phyloP scores from a whole-genome alignment of 257 asterid genomes.

The Plantago major region DNA sequence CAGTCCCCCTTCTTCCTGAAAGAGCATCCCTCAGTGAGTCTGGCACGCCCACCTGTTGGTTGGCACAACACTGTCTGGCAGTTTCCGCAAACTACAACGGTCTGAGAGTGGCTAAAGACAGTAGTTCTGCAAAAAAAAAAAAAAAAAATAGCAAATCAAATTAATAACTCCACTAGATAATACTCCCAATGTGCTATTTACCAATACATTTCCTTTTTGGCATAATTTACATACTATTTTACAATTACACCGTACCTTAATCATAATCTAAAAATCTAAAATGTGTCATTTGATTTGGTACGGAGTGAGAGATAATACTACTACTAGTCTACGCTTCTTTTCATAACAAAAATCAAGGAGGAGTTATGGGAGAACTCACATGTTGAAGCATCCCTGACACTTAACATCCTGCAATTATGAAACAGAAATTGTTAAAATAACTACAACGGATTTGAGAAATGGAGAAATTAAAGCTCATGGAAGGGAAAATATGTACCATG shows the following conservation, averaged over 20 bases:
- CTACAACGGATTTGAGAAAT: background rate
- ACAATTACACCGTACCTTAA: too few relatives aligned
- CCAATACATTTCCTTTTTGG: too few relatives aligned
- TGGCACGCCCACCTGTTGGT: conserved; percentile 15
- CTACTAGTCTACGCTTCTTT: too few relatives aligned
- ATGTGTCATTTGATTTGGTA: too few relatives aligned
- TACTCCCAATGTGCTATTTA: too few relatives aligned
- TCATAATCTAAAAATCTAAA: too few relatives aligned
- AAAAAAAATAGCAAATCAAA: too few relatives aligned
- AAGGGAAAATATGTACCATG: background rate
- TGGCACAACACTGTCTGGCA: conserved; percentile 18
- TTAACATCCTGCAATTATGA: conserved; percentile 10
- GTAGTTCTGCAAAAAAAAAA: background rate
- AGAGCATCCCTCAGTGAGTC: conserved; percentile 18
- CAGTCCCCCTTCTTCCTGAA: conserved; percentile 12
- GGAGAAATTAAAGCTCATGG: too few relatives aligned
- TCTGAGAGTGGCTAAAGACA: conserved; percentile 15
- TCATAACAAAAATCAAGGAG: too few relatives aligned
- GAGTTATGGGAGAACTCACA: background rate
- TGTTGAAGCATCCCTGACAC: conserved; percentile 14
- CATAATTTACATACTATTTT: too few relatives aligned
- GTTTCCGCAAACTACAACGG: conserved; percentile 11
- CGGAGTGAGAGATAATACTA: too few relatives aligned
- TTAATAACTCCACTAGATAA: too few relatives aligned
- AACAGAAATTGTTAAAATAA: background rate